A percentile compares a stretch with the other conserved stretches of the same genome.
phyloP scores from a whole-genome alignment of 2,329 filamentous ascomycete genomes.

The Penicillium sp. region DNA sequence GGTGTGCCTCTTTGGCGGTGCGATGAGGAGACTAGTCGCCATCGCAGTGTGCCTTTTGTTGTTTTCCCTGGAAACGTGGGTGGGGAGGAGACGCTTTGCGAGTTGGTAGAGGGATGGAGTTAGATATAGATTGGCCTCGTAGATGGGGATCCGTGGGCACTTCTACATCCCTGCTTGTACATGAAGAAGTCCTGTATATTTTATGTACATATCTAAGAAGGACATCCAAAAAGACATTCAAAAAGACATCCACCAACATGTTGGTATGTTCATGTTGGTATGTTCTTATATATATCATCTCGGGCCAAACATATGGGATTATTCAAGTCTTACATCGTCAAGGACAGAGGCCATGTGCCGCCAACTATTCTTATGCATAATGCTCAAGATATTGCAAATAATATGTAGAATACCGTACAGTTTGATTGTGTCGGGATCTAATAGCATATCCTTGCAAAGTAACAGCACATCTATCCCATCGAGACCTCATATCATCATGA shows the following conservation, averaged over 20 bases:
- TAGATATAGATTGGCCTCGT: slow-evolving; percentile 2
- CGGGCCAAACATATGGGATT: neutral
- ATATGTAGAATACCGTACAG: neutral
- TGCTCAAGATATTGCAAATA: neutral
- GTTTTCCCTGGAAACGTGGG: slow-evolving; percentile 61
- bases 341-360: neutral
- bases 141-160: neutral
- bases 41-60: slow-evolving; percentile 53
- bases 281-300: neutral
- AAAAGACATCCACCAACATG: neutral
- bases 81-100: slow-evolving; percentile 46
- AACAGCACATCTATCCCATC: neutral
- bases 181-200: neutral
- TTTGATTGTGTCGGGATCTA: neutral
- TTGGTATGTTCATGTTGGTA: too few species aligned
- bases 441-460: neutral
- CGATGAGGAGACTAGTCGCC: slow-evolving; percentile 52
- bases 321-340: neutral
- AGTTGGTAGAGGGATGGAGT: slow-evolving; percentile 45
- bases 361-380: neutral
- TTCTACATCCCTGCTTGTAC: neutral
- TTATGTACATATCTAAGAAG: neutral
- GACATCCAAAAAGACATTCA: neutral
- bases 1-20: slow-evolving; percentile 60
- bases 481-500: neutral